Base-by-base conservation (phyloP, 148 eudicot species). In the Persicaria maculosa region DNA sequence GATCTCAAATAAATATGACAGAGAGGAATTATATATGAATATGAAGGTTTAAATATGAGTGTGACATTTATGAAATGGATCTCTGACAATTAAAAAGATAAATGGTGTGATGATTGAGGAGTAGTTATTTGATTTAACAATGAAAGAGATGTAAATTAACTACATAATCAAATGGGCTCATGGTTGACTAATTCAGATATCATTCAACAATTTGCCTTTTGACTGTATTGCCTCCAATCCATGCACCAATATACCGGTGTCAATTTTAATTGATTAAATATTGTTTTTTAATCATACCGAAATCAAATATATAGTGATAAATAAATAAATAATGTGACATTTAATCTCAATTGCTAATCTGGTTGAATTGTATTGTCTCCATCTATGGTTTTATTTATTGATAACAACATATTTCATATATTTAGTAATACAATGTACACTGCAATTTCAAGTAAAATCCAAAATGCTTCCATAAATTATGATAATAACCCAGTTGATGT, bases 111-210 rank as follows among this genome's bases (percentile, higher is more conserved):
- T 25, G 15, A 31, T 2, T 31, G 3, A 31, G 10, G 68, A 25
- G 44, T 25, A 25, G 31, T 62, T 11, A 62, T 62, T 4, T 62
- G 68, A 11, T 62, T 62, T 25, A 25, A 4, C 16, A 61, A 10
- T 25, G 16, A 10, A 9, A 58, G 10, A 3, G 65, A 58, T 20
- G 22, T 58, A 58, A 53, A 53, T 19, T 53, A 53, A 53, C 58
- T 53, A 53, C 58, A 12, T 53, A 53, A 57, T 57, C 62, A 57
- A 57, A 57, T 5, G 62, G 62, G 31, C 62, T 57, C 25, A 62
- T 62, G 44, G 12, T 62, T 62, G 68, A 62, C 15, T 62, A 62
- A 61, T 61, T 25, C 7, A 61, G 44, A 31, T 14, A 61, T 9
- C 6, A 61, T 61, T 61, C 68, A 61, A 22, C 40, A 25, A 62